A percentile compares a stretch with the other conserved stretches of the same genome.
Evolutionary conservation across 1,284 basidiomycete genomes (phyloP).

Genomic region (Puccinia triticina): DNA sequence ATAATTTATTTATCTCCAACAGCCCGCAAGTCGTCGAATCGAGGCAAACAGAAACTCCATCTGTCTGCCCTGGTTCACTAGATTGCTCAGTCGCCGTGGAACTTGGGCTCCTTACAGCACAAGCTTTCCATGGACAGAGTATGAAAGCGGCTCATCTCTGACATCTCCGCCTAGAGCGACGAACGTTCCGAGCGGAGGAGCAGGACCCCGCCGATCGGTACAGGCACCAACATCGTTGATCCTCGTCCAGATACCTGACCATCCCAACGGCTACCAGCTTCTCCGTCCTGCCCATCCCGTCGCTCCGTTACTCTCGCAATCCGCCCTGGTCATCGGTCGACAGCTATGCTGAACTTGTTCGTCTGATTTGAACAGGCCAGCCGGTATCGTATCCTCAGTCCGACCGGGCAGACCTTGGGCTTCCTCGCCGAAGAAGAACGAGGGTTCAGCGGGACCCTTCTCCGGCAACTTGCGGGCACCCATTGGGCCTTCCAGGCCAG

Average conservation of each 20-base stretch:
- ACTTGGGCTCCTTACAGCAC: background rate
- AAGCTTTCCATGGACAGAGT: constrained; percentile 32
- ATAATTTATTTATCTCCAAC: background rate
- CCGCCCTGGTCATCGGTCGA: constrained; percentile 60
- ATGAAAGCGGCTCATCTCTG: background rate
- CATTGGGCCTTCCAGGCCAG: constrained; percentile 80
- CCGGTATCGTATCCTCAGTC: constrained; percentile 72
- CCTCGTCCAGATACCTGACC: background rate
- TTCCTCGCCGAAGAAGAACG: constrained; percentile 72
- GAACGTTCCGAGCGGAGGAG: no score
- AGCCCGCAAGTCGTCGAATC: background rate
- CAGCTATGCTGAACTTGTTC: constrained; percentile 84
- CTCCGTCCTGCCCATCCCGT: background rate
- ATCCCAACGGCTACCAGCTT: constrained; percentile 16
- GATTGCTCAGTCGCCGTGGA: background rate
- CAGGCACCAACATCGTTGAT: background rate
- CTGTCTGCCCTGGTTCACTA: background rate
- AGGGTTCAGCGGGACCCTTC: constrained; percentile 69
- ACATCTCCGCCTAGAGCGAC: no score
- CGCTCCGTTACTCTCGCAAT: constrained; percentile 10
- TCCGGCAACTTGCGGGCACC: constrained; percentile 75
- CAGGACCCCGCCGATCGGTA: no score
- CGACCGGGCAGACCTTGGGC: constrained; percentile 67
- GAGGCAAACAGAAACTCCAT: background rate
- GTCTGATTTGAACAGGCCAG: constrained; percentile 83